Percentiles rank a stretch among this genome's conserved stretches.
These are phyloP conservation scores for Mimosa pudica DNA, from an alignment of 306 rosid genomes.

Conservation along the genomic window DNA sequence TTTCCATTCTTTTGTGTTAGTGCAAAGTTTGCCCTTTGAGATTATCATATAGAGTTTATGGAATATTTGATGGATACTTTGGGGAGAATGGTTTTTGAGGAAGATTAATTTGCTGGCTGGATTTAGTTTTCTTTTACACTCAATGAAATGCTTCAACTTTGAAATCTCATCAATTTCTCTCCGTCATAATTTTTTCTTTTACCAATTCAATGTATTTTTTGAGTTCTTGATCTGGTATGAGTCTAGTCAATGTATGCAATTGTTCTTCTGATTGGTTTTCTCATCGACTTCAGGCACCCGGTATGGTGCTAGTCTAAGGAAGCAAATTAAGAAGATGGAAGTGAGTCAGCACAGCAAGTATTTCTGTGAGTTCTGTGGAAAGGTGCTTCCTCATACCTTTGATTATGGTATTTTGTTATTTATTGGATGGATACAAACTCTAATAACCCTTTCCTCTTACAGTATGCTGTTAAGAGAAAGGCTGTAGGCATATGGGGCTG, in stretches of 20 bases:
- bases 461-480: slow-evolving; percentile 83
- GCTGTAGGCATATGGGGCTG: slow-evolving; percentile 90
- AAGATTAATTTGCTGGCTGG: not conserved
- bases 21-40: not conserved
- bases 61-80: not conserved
- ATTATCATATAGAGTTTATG: not conserved
- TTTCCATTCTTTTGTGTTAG: not conserved
- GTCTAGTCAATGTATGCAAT: not conserved
- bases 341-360: slow-evolving; percentile 81
- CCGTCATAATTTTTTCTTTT: not conserved
- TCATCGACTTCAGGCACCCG: slow-evolving; percentile 59
- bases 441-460: not conserved
- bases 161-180: not conserved
- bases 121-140: not conserved
- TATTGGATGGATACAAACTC: not conserved
- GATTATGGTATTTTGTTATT: not conserved
- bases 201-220: not conserved
- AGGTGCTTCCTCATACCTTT: slow-evolving; percentile 43
- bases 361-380: slow-evolving; percentile 83
- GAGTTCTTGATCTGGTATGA: not conserved
- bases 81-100: not conserved
- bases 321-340: slow-evolving; percentile 91
- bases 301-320: slow-evolving; percentile 91
- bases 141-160: not conserved
- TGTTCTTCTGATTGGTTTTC: not conserved